Base-by-base conservation (phyloP, 208 protist species). In the Crithidia expoeki region DNA sequence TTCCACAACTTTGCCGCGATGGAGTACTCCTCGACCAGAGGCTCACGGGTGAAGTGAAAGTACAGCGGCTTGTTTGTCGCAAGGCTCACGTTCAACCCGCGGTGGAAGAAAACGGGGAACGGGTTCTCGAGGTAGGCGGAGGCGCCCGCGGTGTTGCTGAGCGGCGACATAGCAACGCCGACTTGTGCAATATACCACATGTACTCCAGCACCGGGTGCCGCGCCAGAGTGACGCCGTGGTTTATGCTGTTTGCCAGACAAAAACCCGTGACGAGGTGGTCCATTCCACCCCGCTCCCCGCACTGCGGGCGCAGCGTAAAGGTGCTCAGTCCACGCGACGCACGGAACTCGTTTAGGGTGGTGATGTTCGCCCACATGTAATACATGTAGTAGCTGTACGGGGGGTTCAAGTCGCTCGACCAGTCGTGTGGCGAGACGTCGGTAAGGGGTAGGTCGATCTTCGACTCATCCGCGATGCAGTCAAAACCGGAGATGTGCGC, bases 1-100 rank as follows among this genome's bases (percentile, higher is more conserved):
- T 97, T 84, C 94, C 95, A 99, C 55, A 99, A 79, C 83, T 99
- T 99, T n/a, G 96, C 89, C 0, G 98, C 97, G 63, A 99, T 97
- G 62, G 86, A 92, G 81, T 99, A 99, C 84, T 99, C 99, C 80
- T 99, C 98, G 42, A 99, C 94, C 5, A 99, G 86, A 9, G 99
- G 98, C 80, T 99, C 98, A 34, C 89, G 81, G 21, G 93, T 97
- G 72, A 96, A 95, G 80, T 97, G 93, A 60, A 95, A 97, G 83
- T 96, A 95, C 23, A 99, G 85, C 17, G 98, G 98, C 78, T 99
- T 91, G 75, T 99, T 99, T 3, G 98, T 99, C 0, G 97, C 97
- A 17, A 99, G 88, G 42, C 94, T 98, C 6, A 99, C 98, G 68
- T 99, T 99, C 33, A 99, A 79, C 30, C 98, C 98, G 40, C 92